Evolutionary conservation across 75 land plant species (phyloP).

Genomic region (Sequoia sempervirens): DNA sequence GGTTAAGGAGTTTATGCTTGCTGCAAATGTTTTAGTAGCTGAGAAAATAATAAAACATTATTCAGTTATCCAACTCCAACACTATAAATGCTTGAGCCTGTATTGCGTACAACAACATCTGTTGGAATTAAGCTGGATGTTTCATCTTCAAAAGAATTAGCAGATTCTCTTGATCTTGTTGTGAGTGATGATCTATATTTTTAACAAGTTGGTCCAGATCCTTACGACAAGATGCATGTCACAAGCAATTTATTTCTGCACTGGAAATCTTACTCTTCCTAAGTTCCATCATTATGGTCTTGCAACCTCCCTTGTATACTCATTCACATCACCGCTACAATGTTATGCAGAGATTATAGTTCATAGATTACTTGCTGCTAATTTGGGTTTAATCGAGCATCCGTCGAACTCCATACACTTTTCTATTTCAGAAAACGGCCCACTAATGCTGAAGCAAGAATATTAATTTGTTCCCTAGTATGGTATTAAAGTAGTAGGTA

Average conservation of each 20-base stretch:
- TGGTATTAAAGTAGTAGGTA: no score
- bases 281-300: constrained; percentile 94
- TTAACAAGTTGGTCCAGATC: constrained; percentile 70
- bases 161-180: constrained; percentile 92
- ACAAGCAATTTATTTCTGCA: constrained; percentile 97
- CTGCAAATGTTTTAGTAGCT: no score
- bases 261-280: constrained; percentile 84
- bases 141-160: constrained; percentile 90
- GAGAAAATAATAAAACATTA: no score
- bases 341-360: constrained; percentile 47
- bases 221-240: constrained; percentile 98
- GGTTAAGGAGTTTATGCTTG: no score
- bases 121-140: constrained; percentile 82
- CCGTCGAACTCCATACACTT: constrained; percentile 97
- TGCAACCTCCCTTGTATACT: constrained; percentile 86
- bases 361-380: constrained; percentile 74
- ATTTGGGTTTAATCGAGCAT: constrained; percentile 84
- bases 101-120: constrained; percentile 81
- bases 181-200: constrained; percentile 27
- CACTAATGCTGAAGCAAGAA: no score
- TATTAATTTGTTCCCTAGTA: no score
- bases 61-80: constrained; percentile 87
- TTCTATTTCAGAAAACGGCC: constrained; percentile 83
- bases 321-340: constrained; percentile 96
- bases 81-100: constrained; percentile 93